Base-by-base conservation (phyloP, 371 early-diverging fungal genomes). In the Circinella umbellata region DNA sequence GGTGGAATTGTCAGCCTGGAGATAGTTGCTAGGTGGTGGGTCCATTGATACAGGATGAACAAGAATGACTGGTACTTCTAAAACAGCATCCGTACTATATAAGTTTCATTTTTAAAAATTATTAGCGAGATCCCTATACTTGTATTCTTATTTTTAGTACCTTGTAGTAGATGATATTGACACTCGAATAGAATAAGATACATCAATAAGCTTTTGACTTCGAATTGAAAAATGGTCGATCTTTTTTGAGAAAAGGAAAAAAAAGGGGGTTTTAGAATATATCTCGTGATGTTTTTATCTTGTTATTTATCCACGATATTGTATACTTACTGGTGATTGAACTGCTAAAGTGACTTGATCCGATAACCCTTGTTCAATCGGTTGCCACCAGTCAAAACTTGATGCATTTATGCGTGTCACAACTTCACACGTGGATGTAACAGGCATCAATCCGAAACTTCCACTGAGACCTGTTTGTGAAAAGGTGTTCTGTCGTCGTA, bases 41-140 rank as follows among this genome's bases (percentile, higher is more conserved):
- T 80, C 80, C 59, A 80, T 66, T 0, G 80, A 77, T 18, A 80
- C 72, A 6, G 77, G 77, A 67, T 80, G 77, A 0, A 73, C 75
- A 4, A 80, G 68, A 18, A 73, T 64, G 34, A 80, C 51, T 1
- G 80, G 80, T 9, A 77, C 14, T 34, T 80, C 76, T 17, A 68
- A 37, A 3, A 80, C 68, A 11, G 66, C 38, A 39, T 76, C 74
- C 4, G 68, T 70, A 18, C 74, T 73, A 49, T 42, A 51, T n/a
- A 57, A 48, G 17, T 20, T n/a, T 39, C n/a, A 18, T n/a, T 42
- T 27, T 42, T 20, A n/a, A 10, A 10, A n/a, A n/a, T 3, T n/a
- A n/a, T n/a, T n/a, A 57, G 10, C 10, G 10, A 57, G 35, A 11
- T 61, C 35, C 34, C 27, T 35, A 20, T 37, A 64, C 54, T 15